Evolutionary conservation across 1,284 basidiomycete species (phyloP), one percentile per base, ranked within the genome.

Genomic region (Pseudozyma sp.): DNA sequence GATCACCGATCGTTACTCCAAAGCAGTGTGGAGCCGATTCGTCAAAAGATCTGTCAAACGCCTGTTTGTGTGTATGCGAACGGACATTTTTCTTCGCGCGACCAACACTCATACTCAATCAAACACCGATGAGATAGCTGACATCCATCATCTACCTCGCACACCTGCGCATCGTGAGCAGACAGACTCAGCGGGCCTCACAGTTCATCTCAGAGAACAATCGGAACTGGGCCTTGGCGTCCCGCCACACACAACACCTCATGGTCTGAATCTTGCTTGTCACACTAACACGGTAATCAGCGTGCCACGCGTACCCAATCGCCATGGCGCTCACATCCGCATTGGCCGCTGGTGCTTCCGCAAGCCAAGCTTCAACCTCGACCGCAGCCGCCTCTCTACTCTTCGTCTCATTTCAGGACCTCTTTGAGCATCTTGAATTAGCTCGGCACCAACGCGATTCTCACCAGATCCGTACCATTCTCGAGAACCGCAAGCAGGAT

Each of bases 401-500:
- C 25, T 73, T 73, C 16, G 61, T 73, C 42, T 79, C 79, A 6
- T 83, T 67, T 52, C 70, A 77, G 48, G 81, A 83, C 44, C 53
- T 83, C 44, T 81, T 77, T 53, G 77, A 83, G 59, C 73, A 80
- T 47, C 70, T 83, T 34, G 81, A 83, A 52, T 61, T 73, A 12
- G 68, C 77, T 50, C 64, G 75, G 18, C 75, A 70, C 42, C 66
- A 59, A 18, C 58, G 58, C 21, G 59, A 70, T 21, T 47, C 72
- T 1, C 51, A 56, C 1, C 61, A 77, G 48, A 60, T 82, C 12
- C 60, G 56, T 16, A 39, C 52, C 31, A 50, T 79, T 38, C 76
- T 82, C 40, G 43, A 52, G 1, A 16, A 52, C 42, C 72, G 79
- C 38, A 62, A 67, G 18, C 52, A 65, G 1, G 50, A 64, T 40